phyloP scores from a whole-genome alignment of 2,329 filamentous ascomycete genomes.

The Ceratocystis cubensis region DNA sequence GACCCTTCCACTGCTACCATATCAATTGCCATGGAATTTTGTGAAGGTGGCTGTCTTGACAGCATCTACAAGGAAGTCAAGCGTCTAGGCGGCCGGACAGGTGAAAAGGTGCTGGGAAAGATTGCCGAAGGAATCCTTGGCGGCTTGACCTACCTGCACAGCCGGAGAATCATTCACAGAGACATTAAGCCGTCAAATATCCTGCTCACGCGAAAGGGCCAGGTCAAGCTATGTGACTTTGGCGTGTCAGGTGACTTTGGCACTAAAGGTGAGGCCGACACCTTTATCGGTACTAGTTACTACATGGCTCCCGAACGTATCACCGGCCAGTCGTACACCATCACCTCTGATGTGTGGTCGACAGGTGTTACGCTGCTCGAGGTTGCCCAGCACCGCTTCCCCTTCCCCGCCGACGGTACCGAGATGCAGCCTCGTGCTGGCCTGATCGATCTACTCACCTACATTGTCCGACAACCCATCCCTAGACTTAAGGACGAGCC shows the following conservation, averaged over 20 bases:
- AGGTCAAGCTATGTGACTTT: slow-evolving; percentile 97
- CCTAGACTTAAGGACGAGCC: slow-evolving; percentile 94
- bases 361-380: slow-evolving; percentile 94
- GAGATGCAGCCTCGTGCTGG: slow-evolving; percentile 90
- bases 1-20: slow-evolving; percentile 94
- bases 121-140: slow-evolving; percentile 90
- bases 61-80: slow-evolving; percentile 97
- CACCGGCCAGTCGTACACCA: slow-evolving; percentile 94
- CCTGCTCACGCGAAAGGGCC: slow-evolving; percentile 76
- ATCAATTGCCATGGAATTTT: slow-evolving; percentile 98
- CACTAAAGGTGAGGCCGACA: slow-evolving; percentile 96
- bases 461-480: slow-evolving; percentile 91
- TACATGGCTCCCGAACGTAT: slow-evolving; percentile 99
- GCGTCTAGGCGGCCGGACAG: slow-evolving; percentile 82
- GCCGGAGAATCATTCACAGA: slow-evolving; percentile 92
- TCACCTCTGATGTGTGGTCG: slow-evolving; percentile 97
- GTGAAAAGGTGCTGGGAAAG: slow-evolving; percentile 94
- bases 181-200: slow-evolving; percentile 99
- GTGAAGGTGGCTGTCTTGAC: slow-evolving; percentile 89
- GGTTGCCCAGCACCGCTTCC: slow-evolving; percentile 97
- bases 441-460: slow-evolving; percentile 88
- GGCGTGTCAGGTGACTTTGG: slow-evolving; percentile 96
- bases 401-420: slow-evolving; percentile 91
- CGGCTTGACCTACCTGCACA: slow-evolving; percentile 87
- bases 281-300: slow-evolving; percentile 96